Conservation (phyloP, 78 protist species). For the Protostelium mycophagum region DNA sequence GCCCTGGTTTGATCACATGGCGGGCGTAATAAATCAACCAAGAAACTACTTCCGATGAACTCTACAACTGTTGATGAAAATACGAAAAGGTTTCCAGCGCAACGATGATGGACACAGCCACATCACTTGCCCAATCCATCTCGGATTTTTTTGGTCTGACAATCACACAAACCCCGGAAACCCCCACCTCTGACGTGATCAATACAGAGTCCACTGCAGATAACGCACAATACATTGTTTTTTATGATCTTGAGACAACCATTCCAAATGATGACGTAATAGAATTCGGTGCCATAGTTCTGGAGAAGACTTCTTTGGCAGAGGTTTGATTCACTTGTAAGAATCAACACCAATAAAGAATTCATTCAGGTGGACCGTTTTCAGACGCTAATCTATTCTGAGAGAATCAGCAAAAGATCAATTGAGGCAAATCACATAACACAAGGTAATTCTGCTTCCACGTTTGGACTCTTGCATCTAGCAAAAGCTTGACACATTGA, state of each 20-base stretch:
- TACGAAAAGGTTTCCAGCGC: too few relatives aligned
- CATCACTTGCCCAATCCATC: too few relatives aligned
- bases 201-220: too few relatives aligned
- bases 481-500: too few relatives aligned
- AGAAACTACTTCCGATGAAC: too few relatives aligned
- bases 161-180: too few relatives aligned
- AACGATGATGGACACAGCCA: too few relatives aligned
- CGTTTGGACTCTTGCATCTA: background rate
- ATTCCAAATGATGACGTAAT: background rate
- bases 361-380: background rate
- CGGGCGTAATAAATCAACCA: background rate
- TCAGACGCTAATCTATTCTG: background rate
- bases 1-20: background rate
- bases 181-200: too few relatives aligned
- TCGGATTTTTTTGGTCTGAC: too few relatives aligned
- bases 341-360: background rate
- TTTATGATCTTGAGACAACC: background rate
- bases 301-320: background rate
- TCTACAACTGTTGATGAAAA: too few relatives aligned
- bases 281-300: background rate
- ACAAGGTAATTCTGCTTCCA: background rate
- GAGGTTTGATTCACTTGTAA: background rate
- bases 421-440: background rate
- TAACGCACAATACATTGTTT: background rate
- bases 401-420: background rate